These are phyloP conservation scores for Verticillium alfalfae DNA, from an alignment of 2,329 filamentous ascomycete species.

Conservation along the genomic window DNA sequence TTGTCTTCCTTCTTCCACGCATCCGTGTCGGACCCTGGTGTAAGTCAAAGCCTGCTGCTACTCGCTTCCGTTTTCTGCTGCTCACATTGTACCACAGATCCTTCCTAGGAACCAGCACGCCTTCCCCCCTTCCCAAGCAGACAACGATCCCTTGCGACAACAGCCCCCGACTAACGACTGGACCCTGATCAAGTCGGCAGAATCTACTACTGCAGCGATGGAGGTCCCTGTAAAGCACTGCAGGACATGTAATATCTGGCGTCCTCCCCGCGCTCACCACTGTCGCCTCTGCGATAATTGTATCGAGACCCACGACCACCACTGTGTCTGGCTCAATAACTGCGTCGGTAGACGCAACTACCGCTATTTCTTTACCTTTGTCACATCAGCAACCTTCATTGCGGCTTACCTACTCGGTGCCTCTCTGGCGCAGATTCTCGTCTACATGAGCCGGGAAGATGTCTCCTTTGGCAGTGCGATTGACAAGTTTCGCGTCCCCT, in stretches of 20 bases:
- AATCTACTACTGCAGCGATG: constrained; percentile 76
- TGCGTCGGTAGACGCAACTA: constrained; percentile 97
- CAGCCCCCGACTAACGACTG: constrained; percentile 89
- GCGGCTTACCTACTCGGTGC: constrained; percentile 70
- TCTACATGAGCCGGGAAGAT: constrained; percentile 59
- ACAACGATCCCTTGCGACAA: constrained; percentile 74
- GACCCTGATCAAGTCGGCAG: constrained; percentile 81
- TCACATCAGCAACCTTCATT: constrained; percentile 72
- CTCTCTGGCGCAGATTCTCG: constrained; percentile 73
- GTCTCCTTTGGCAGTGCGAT: constrained; percentile 66
- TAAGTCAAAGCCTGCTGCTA: constrained; percentile 41
- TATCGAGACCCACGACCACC: constrained; percentile 93
- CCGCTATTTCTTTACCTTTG: constrained; percentile 93
- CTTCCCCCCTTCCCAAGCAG: constrained; percentile 69
- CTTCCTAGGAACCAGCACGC: constrained; percentile 86
- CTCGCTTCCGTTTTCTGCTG: neutral
- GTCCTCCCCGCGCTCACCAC: constrained; percentile 90
- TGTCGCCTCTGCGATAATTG: constrained; percentile 97
- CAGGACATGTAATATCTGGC: constrained; percentile 96
- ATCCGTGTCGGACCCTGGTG: constrained; percentile 85
- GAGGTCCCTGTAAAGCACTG: constrained; percentile 98
- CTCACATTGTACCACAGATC: constrained; percentile 50
- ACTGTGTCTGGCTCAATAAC: constrained; percentile 99
- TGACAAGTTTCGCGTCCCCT: constrained; percentile 68
- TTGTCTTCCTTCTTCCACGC: constrained; percentile 93